Conservation (phyloP, 2,329 filamentous ascomycete genomes). For the Fusarium veterinarium region DNA sequence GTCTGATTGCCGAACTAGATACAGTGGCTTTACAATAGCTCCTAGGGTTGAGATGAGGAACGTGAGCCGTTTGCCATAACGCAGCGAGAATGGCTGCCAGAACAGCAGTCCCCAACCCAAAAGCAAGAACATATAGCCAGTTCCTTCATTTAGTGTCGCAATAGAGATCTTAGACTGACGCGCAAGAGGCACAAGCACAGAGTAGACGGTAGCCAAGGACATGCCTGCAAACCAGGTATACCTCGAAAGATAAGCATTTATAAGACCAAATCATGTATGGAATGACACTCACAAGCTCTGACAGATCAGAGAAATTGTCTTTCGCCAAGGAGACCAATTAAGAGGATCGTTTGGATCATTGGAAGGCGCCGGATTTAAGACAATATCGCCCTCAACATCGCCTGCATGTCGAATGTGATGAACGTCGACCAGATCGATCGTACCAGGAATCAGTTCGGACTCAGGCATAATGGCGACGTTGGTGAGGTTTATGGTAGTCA, state of each 20-base stretch:
- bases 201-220: constrained; percentile 54
- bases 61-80: constrained; percentile 54
- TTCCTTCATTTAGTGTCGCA: constrained; percentile 52
- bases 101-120: constrained; percentile 58
- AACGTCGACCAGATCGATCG: constrained; percentile 55
- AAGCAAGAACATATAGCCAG: constrained; percentile 56
- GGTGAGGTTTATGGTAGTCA: background rate
- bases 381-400: constrained; percentile 53
- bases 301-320: constrained; percentile 43
- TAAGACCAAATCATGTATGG: too few species aligned
- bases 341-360: constrained; percentile 64
- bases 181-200: constrained; percentile 52
- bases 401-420: constrained; percentile 50
- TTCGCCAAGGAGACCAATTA: constrained; percentile 56
- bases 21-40: constrained; percentile 38
- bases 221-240: constrained; percentile 56
- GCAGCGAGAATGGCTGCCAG: constrained; percentile 61
- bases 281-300: constrained; percentile 43
- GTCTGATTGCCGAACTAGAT: too few species aligned
- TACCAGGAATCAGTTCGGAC: constrained; percentile 49
- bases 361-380: constrained; percentile 63
- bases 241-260: constrained; percentile 14
- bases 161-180: constrained; percentile 48
- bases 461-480: too few species aligned
- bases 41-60: constrained; percentile 53